Conservation (phyloP, 305 asterid species). For the Fraxinus sp. region DNA sequence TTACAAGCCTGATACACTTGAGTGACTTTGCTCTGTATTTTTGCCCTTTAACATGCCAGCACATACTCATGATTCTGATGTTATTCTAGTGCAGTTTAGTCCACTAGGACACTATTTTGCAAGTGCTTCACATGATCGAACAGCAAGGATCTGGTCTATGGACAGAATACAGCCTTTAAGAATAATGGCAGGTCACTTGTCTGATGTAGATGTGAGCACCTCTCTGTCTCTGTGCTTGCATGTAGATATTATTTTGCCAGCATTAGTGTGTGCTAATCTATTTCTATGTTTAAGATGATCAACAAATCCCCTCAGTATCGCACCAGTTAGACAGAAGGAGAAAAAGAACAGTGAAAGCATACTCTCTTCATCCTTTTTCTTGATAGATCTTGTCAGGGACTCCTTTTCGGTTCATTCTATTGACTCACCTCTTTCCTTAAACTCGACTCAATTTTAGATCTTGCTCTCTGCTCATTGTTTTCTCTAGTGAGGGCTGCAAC, state of each 20-base stretch:
- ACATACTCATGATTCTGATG: constrained; percentile 17
- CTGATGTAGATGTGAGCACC: constrained; percentile 92
- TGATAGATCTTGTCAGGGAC: background rate
- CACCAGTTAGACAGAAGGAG: background rate
- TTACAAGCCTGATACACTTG: background rate
- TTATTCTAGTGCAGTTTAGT: constrained; percentile 71
- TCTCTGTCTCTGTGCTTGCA: background rate
- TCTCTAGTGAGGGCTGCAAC: background rate
- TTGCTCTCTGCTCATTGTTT: background rate
- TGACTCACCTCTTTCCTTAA: background rate
- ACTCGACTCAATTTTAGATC: background rate
- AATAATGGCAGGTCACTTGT: constrained; percentile 93
- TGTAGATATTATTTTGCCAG: background rate
- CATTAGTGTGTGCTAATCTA: background rate
- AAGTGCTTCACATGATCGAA: constrained; percentile 94
- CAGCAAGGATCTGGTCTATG: constrained; percentile 93
- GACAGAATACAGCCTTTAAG: constrained; percentile 91
- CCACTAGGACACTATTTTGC: constrained; percentile 96
- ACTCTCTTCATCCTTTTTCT: background rate
- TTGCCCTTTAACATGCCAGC: background rate
- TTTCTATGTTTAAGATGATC: background rate
- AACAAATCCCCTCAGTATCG: background rate
- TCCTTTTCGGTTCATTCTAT: background rate
- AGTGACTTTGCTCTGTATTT: constrained; percentile 3
- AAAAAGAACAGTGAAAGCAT: background rate